Evolutionary conservation across 768 basidiomycete species (phyloP).

Genomic region (Candolleomyces efflorescens): DNA sequence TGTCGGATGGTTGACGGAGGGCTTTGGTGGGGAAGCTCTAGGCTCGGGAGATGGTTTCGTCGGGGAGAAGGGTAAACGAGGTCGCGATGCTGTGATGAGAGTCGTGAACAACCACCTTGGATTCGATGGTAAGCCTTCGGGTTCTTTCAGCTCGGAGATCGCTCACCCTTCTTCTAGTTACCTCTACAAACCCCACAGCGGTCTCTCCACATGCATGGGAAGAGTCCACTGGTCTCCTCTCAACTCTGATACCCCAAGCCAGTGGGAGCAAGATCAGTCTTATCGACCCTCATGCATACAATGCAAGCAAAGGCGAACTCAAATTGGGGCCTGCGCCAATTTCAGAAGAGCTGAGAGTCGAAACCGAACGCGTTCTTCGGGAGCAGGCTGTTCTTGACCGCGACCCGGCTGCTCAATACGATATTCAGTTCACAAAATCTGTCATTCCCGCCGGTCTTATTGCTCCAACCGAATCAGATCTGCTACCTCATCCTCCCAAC

Average conservation of each 20-base stretch:
- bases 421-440: constrained; percentile 52
- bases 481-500: constrained; percentile 74
- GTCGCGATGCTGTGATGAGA: constrained; percentile 85
- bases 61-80: constrained; percentile 78
- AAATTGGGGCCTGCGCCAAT: constrained; percentile 85
- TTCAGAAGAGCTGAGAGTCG: constrained; percentile 72
- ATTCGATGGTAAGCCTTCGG: constrained; percentile 67
- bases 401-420: constrained; percentile 63
- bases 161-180: constrained; percentile 43
- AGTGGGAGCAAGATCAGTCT: constrained; percentile 44
- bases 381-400: constrained; percentile 79
- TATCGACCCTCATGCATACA: constrained; percentile 69
- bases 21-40: constrained; percentile 78
- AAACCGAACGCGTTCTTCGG: constrained; percentile 73
- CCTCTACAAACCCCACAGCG: constrained; percentile 61
- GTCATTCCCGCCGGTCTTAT: constrained; percentile 49
- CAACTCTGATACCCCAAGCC: constrained; percentile 67
- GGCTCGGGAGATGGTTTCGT: constrained; percentile 77
- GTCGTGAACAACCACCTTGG: constrained; percentile 92
- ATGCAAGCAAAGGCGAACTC: constrained; percentile 67
- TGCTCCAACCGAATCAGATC: constrained; percentile 64
- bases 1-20: constrained; percentile 95
- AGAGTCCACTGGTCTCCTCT: constrained; percentile 80
- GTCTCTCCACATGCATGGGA: constrained; percentile 71
- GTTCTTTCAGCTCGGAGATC: constrained; percentile 12